Evolutionary conservation across 106 monocot species (phyloP).

Genomic region (Cymbidium sinense): DNA sequence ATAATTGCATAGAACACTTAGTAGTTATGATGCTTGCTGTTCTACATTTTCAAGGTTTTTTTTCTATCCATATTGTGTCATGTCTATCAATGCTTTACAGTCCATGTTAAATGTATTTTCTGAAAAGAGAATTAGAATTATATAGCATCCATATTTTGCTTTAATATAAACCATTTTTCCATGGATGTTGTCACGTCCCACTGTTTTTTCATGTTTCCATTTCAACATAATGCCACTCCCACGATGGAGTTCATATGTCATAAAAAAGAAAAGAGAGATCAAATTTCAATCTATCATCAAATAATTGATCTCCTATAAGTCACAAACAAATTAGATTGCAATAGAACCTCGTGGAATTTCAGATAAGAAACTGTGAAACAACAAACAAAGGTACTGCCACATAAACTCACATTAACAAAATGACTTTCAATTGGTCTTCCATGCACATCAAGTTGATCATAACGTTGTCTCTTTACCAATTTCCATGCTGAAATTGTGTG

Average conservation of each 20-base stretch:
- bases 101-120: neutral
- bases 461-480: constrained; percentile 57
- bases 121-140: neutral
- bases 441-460: constrained; percentile 45
- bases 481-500: constrained; percentile 99
- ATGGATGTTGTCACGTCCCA: neutral
- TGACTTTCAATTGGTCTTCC: constrained; percentile 37
- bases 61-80: neutral
- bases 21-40: neutral
- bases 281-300: neutral
- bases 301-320: neutral
- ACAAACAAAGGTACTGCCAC: neutral
- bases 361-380: neutral
- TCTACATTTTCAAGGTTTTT: neutral
- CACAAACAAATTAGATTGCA: neutral
- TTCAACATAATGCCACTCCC: neutral
- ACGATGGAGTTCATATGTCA: neutral
- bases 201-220: neutral
- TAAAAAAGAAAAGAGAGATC: neutral
- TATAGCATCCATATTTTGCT: neutral
- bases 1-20: neutral
- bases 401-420: constrained; percentile 53
- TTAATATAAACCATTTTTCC: neutral
- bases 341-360: neutral
- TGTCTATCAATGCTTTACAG: neutral